Base-by-base conservation (phyloP, 352 stramenopile species). In the Globisporangium middletonii region DNA sequence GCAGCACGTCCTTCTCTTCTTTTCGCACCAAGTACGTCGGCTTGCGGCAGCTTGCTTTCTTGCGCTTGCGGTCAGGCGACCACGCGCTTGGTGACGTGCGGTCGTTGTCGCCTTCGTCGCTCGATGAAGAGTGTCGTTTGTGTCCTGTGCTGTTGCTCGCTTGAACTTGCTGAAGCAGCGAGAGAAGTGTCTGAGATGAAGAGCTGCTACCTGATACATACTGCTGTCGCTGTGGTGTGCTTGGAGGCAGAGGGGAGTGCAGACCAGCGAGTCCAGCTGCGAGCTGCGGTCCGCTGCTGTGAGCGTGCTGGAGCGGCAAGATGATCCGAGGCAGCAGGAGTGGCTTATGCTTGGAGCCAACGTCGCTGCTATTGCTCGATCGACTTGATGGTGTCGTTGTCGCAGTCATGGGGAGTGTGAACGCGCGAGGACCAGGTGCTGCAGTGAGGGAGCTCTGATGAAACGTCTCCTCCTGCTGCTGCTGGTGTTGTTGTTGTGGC, bases 11-110 rank as follows among this genome's bases (percentile, higher is more conserved):
- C 43, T 74, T 74, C 71, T 82, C 73, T 53, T 78, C 72, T 59
- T 81, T 81, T 23, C 72, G 64, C 16, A 78, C 65, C 37, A 81
- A 62, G 43, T 81, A 81, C 47, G 72, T 81, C 8, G 72, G 72
- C 28, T 81, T 81, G 16, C 72, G 70, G 33, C 58, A 53, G 26
- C 65, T 73, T 43, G 56, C 35, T 37, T 67, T 67, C 50, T 76
- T 50, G 54, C 46, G 56, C 4, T 54, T 58, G 12, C 52, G 65
- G 4, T 41, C 53, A 41, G 12, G 33, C 37, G 12, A 35, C 62
- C 30, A 63, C 30, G 19, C 18, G 12, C 16, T 9, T 16, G n/a
- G 46, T 8, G 19, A 5, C 5, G 30, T 3, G 37, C 19, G n/a
- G 11, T 49, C 50, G 13, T 37, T 35, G 7, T 62, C 51, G 5